A percentile compares a stretch with the other conserved stretches of the same genome.
These are phyloP conservation scores for Ganoderma lingzhi DNA, from an alignment of 1,284 basidiomycete species.

Conservation along the genomic window DNA sequence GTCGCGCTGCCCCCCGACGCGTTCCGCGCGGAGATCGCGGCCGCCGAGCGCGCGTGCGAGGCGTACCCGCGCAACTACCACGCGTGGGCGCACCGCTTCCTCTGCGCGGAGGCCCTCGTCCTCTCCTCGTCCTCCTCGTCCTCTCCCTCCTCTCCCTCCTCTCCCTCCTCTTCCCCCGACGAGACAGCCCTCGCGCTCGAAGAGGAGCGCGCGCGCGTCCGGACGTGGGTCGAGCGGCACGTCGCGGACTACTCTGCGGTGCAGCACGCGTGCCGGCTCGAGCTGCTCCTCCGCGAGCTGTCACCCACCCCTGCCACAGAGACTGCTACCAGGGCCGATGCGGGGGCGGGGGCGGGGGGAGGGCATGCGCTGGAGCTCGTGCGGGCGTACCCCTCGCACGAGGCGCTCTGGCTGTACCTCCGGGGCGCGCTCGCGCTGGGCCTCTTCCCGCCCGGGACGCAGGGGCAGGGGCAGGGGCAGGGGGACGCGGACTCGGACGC, in stretches of 20 bases:
- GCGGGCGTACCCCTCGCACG: slow-evolving; percentile 57
- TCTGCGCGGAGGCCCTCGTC: slow-evolving; percentile 46
- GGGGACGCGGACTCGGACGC: too few relatives aligned
- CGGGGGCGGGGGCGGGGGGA: not conserved
- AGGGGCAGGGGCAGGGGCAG: not conserved
- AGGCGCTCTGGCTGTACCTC: slow-evolving; percentile 69
- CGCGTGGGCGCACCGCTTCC: slow-evolving; percentile 67
- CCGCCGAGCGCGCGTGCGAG: slow-evolving; percentile 58
- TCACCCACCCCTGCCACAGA: not conserved
- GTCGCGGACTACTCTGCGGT: slow-evolving; percentile 72
- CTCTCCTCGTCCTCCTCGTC: slow-evolving; percentile 29
- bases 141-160: slow-evolving; percentile 15
- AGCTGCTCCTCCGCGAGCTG: slow-evolving; percentile 2
- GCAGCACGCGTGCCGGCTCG: slow-evolving; percentile 53
- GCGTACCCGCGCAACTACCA: slow-evolving; percentile 73
- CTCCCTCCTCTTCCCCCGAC: slow-evolving; percentile 13
- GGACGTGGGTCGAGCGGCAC: slow-evolving; percentile 64
- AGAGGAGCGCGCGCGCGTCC: slow-evolving; percentile 47
- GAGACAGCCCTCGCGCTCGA: slow-evolving; percentile 39
- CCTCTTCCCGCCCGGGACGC: not conserved
- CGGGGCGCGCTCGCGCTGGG: slow-evolving; percentile 40
- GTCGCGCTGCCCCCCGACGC: slow-evolving; percentile 39
- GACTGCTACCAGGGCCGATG: not conserved
- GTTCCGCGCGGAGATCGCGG: slow-evolving; percentile 53
- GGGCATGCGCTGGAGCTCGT: slow-evolving; percentile 58